These are phyloP conservation scores for Pseudohalonectria lignicola DNA, from an alignment of 2,329 filamentous ascomycete species.

Conservation along the genomic window DNA sequence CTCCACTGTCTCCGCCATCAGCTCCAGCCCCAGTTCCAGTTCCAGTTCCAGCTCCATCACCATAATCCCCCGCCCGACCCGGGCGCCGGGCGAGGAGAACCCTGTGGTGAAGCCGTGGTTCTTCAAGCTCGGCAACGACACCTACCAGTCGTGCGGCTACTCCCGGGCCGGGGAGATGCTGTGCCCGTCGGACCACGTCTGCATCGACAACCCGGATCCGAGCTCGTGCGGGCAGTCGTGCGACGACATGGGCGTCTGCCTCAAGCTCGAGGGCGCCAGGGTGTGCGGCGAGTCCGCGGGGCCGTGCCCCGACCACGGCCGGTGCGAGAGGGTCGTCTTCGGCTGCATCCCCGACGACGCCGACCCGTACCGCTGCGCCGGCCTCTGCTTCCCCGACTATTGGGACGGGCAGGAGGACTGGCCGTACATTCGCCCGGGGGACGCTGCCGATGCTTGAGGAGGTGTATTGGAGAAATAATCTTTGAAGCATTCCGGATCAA, in stretches of 20 bases:
- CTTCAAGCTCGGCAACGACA: neutral
- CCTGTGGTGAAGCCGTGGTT: no score
- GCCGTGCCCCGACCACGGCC: neutral
- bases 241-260: neutral
- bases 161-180: neutral
- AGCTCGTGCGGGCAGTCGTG: neutral
- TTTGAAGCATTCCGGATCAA: no score
- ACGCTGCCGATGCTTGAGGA: no score
- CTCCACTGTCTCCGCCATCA: no score
- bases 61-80: no score
- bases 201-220: conserved; percentile 1
- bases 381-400: neutral
- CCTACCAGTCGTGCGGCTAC: conserved; percentile 1
- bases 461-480: no score
- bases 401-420: neutral
- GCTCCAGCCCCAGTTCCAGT: no score
- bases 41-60: no score
- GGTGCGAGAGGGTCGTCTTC: neutral
- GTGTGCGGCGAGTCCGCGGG: neutral
- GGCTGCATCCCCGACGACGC: neutral
- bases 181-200: neutral
- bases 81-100: no score
- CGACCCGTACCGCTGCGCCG: neutral
- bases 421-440: no score
- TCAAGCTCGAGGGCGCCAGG: neutral